Evolutionary conservation across 345 rosid genomes (phyloP), one percentile per base, ranked within the genome.

Genomic region (Isatis tinctoria): DNA sequence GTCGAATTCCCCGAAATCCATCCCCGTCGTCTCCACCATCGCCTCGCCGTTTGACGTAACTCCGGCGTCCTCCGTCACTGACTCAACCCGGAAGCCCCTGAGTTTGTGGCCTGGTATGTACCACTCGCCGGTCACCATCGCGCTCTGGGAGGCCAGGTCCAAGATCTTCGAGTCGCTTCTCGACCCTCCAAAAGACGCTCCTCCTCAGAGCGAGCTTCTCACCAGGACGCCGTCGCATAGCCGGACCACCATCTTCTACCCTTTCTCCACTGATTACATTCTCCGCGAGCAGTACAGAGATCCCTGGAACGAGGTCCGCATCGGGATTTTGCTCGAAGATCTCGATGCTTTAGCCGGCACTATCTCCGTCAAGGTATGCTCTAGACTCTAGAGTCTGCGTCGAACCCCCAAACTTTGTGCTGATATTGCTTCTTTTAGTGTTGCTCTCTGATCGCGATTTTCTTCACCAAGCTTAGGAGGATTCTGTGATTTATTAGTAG

Each of bases 301-400:
- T 83, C 93, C 96, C 16, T 89, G 97, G 93, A 89, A 89, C 79
- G 97, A 92, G 82, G 92, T 92, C 70, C 78, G 97, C 30, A 83
- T 92, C 47, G 96, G 96, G 58, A 92, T 86, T 49, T 76, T 92
- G 88, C 92, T 89, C 11, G 96, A 92, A 78, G 97, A 92, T 70
- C 96, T 89, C 73, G 97, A 92, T 83, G 96, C 96, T 78, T 85
- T 89, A 52, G 96, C 96, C 39, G 96, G 96, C 65, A 85, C 96
- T 69, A 92, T 92, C 77, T 89, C 97, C 16, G 92, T 92, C 74
- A 88, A 87, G 97, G 97, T 90, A 65, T 24, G 12, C n/a, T n/a
- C n/a, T n/a, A n/a, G n/a, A n/a, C n/a, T 16, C 43, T 32, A 7
- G 6, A 52, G 57, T n/a, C 32, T 22, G 56, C 14, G 3, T 49